Evolutionary conservation across 805 yeast species (phyloP), one percentile per base, ranked within the genome.

Genomic region (Saccharomycopsis oosterbeekiorum): DNA sequence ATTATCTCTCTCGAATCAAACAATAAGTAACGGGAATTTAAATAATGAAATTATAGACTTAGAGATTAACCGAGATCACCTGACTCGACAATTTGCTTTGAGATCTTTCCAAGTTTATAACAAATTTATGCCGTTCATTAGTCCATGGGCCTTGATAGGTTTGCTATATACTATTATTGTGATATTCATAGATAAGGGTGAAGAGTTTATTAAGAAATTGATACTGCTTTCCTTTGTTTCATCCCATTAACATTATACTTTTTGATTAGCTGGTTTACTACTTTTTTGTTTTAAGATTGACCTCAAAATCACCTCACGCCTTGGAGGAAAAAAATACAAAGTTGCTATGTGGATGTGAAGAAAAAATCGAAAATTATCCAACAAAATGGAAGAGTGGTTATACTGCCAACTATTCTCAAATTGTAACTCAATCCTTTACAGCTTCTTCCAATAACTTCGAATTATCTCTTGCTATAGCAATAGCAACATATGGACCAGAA

Each of bases 371-470:
- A 61, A 61, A 58, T 65, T 63, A 43, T 59, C 9, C 56, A 21
- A 43, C 42, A 11, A 69, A 67, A 60, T 71, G 74, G 69, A 64
- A 60, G 39, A 60, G 55, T 12, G 65, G 69, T 34, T 77, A 81
- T 65, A 65, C 71, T 51, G 80, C 80, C 8, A 68, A 65, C 51
- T 82, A 80, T 67, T 65, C 70, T 8, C 71, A 73, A 39, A 76
- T 77, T 4, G 70, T 76, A 40, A 79, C 84, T 15, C 86, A 82
- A 64, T 72, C 80, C 11, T 82, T 82, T 66, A 80, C 84, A 2
- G 83, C 84, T 14, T 80, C 85, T 1, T 78, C 83, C 4, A 82
- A 82, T 67, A 82, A 82, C 67, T 82, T 82, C 65, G 85, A 82
- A 67, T 71, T 82, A 53, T 79, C 83, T 61, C 70, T 82, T 42